Evolutionary conservation across 2,329 filamentous ascomycete species (phyloP), one percentile per base, ranked within the genome.

Genomic region (Trichothecium sympodiale): DNA sequence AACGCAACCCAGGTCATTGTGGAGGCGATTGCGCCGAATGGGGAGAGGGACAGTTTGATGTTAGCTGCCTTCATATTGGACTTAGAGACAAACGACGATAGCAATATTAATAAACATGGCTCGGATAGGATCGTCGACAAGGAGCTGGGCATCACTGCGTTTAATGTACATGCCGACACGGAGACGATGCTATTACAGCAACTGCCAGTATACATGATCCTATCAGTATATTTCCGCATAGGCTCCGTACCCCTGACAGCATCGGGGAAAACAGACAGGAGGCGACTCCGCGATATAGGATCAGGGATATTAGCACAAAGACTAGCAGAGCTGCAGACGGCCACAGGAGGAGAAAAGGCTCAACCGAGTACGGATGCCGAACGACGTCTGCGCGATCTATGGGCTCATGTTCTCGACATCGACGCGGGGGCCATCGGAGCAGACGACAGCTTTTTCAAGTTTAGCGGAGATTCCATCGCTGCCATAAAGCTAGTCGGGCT

Each of bases 401-500:
- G 29, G 29, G 15, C 29, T 17, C 3, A 16, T 13, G 14, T 31
- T 10, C 29, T 31, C 29, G 14, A 17, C 15, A 2, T 31, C 12
- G 15, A 16, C 10, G 9, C 15, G 5, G 14, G 17, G 17, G 16
- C 12, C 3, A 65, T 71, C 8, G 58, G 63, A 2, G 47, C 60
- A 3, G 60, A 69, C 10, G 63, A 71, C 41, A 68, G 67, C 50
- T 73, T 74, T 49, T 71, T 73, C 57, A 60, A 59, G 2, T 56
- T 71, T 0, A 69, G 69, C 2, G 69, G 69, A 14, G 68, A 72
- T 49, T 72, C 69, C 0, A 62, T 73, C 9, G 50, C 60, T 2
- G 67, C 67, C 1, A 75, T 74, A 65, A 68, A 65, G 43, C 48
- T 74, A 1, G 69, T 72, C 1, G 61, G 67, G 8, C 60, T 62